These are phyloP conservation scores for Zygosaccharomyces rouxii DNA, from an alignment of 805 yeast genomes.

Conservation along the genomic window DNA sequence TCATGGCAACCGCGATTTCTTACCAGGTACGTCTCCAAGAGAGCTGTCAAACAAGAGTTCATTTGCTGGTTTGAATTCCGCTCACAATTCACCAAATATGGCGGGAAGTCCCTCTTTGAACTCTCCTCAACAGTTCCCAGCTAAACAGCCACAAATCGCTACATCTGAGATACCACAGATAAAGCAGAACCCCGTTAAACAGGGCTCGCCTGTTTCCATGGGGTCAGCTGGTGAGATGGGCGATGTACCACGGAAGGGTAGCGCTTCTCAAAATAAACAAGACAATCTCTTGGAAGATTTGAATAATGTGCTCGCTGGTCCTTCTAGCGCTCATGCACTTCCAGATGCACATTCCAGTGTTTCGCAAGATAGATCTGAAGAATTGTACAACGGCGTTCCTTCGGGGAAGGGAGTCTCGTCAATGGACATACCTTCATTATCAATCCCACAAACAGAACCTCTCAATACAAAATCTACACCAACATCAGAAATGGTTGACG, in stretches of 20 bases:
- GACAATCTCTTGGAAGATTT: slow-evolving; percentile 23
- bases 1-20: neutral
- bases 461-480: neutral
- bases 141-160: neutral
- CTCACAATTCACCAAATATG: slow-evolving; percentile 1
- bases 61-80: neutral
- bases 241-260: neutral
- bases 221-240: neutral
- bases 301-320: slow-evolving; percentile 25
- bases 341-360: slow-evolving; percentile 27
- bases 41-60: neutral
- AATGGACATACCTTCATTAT: neutral
- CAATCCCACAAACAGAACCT: slow-evolving; percentile 4
- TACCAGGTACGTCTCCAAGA: neutral
- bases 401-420: neutral
- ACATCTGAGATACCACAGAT: slow-evolving; percentile 3
- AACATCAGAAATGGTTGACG: slow-evolving; percentile 3
- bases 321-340: slow-evolving; percentile 22
- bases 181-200: neutral
- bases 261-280: slow-evolving; percentile 5
- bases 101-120: neutral
- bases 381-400: neutral
- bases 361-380: slow-evolving; percentile 1
- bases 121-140: slow-evolving; percentile 1
- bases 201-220: neutral